These are phyloP conservation scores for Aureobasidium sp. DNA, from an alignment of 2,329 filamentous ascomycete genomes.

Conservation along the genomic window DNA sequence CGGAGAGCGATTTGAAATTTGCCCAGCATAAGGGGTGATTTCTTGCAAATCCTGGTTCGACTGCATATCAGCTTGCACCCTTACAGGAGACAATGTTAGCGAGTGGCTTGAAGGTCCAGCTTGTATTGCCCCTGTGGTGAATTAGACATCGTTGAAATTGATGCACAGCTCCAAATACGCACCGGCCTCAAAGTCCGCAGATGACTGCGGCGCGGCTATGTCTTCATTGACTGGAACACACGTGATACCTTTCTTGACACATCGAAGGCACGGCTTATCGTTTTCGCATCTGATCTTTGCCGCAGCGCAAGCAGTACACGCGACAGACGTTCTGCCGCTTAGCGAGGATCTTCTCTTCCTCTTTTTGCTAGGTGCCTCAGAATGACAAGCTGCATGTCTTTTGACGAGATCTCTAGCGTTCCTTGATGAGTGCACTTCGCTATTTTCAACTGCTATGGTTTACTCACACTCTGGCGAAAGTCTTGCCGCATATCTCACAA, in stretches of 20 bases:
- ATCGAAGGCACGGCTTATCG: conserved; percentile 3
- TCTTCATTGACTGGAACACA: neutral
- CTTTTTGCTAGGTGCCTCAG: neutral
- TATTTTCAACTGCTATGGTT: neutral
- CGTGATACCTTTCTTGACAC: neutral
- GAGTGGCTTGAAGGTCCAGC: too few relatives aligned
- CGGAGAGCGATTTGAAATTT: too few relatives aligned
- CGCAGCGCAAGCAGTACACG: neutral
- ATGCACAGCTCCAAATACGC: too few relatives aligned
- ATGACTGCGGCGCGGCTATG: too few relatives aligned
- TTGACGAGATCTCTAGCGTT: neutral
- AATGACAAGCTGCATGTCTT: neutral
- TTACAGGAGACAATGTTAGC: too few relatives aligned
- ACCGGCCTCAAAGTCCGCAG: too few relatives aligned
- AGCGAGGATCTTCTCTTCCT: neutral
- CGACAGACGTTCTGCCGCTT: neutral
- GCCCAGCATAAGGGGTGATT: too few relatives aligned
- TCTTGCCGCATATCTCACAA: neutral
- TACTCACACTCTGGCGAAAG: neutral
- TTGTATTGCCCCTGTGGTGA: too few relatives aligned
- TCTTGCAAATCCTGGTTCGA: too few relatives aligned
- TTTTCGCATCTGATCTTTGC: neutral
- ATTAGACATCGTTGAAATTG: too few relatives aligned
- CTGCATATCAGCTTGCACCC: too few relatives aligned
- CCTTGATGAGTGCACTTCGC: too few relatives aligned